Percentiles rank a stretch among this genome's conserved stretches.
These are phyloP conservation scores for Puccinia coronata DNA, from an alignment of 1,284 basidiomycete species.

Conservation along the genomic window DNA sequence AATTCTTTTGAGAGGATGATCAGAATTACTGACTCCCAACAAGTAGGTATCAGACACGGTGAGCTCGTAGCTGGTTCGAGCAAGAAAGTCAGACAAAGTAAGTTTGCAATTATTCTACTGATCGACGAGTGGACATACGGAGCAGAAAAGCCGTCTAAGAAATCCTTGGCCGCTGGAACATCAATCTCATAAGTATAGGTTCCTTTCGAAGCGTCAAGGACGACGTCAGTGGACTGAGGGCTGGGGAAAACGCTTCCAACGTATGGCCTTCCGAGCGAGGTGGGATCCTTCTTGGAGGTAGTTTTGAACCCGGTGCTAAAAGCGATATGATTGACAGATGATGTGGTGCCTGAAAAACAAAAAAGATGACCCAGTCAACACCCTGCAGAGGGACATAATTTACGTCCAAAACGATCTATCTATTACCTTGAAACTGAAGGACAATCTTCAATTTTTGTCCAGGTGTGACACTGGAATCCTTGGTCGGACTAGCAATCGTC, in stretches of 20 bases:
- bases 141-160: conserved; percentile 11
- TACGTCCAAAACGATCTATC: no score
- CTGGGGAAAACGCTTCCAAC: background rate
- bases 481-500: background rate
- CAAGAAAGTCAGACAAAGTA: background rate
- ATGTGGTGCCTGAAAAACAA: conserved; percentile 4
- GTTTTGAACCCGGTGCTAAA: background rate
- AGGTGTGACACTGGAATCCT: background rate
- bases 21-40: background rate
- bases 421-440: conserved; percentile 6
- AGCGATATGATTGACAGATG: background rate
- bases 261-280: background rate
- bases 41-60: background rate
- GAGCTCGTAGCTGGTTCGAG: background rate
- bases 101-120: background rate
- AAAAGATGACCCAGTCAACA: background rate
- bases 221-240: background rate
- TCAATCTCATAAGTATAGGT: conserved; percentile 3
- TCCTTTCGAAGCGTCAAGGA: conserved; percentile 1
- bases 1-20: background rate
- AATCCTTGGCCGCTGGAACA: conserved; percentile 8
- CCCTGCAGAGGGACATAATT: no score
- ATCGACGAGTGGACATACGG: background rate
- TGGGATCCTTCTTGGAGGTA: background rate
- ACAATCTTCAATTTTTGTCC: conserved; percentile 23